Evolutionary conservation across 306 rosid species (phyloP), one percentile per base, ranked within the genome.

Genomic region (Castanea crenata): DNA sequence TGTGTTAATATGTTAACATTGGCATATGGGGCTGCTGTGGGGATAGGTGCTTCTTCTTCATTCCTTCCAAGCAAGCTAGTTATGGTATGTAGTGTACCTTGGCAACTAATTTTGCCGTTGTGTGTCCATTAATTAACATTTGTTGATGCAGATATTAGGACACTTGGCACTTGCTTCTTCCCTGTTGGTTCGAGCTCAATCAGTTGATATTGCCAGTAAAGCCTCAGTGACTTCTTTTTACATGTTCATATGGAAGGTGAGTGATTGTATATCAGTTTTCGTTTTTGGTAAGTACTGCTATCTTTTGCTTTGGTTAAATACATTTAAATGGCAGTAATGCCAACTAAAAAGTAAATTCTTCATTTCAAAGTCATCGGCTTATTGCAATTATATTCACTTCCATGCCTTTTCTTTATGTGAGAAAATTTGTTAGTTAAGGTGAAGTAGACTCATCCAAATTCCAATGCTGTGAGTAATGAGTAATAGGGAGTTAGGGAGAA

Each of bases 211-310:
- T 70, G 25, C 76, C 62, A 31, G 63, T 58, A 78, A 71, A 59
- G 52, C 76, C 31, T 78, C 82, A 19, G 62, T 78, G 1, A 78
- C 82, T 29, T 78, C 76, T 13, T 71, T 71, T 71, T 78, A 78
- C 71, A 78, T 78, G 82, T 46, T 78, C 76, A 78, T 78, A 14
- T 78, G 82, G 76, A 78, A 71, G 76, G 76, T 78, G 62, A 8
- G 21, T 8, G 41, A 0, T 20, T 9, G n/a, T 52, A 31, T 67
- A 25, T 54, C 54, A 49, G 16, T 49, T 12, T 10, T 1, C 16
- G 54, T 49, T 10, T 13, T 49, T 49, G 54, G 14, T 49, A 49
- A 49, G 16, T 12, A 49, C 5, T 49, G 15, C 16, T 0, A 12
- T 49, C 5, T 49, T 12, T 10, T 49, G 16, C 3, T 49, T 12